Evolutionary conservation across 2,329 filamentous ascomycete genomes (phyloP), one percentile per base, ranked within the genome.

Genomic region (Calonectria multiphialidica): DNA sequence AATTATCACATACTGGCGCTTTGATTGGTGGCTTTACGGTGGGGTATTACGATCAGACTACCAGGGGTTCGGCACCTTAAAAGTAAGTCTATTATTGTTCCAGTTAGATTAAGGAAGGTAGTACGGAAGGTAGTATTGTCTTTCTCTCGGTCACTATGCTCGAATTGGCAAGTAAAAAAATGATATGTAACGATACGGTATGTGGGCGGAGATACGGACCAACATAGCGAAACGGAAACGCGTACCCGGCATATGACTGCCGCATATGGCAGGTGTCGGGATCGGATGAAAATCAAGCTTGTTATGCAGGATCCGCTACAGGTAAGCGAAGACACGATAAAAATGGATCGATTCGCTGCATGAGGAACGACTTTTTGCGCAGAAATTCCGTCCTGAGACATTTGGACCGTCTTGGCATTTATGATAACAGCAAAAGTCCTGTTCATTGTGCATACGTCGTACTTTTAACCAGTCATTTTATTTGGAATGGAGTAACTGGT

Each of bases 1-100:
- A 8, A 8, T 5, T 8, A 30, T 30, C 5, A 30, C 28, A 30
- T 30, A 8, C 8, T 30, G 28, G 28, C 90, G 44, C 92, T 37
- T 8, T 33, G 25, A 59, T 40, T 59, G 53, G 53, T 59, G 53
- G 53, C 5, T 40, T 25, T 40, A 25, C 35, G 18, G 53, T 35
- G 53, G 53, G 33, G n/a, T n/a, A 37, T 16, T 44, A 10, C 44
- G n/a, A 23, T 47, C 10, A n/a, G 44, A n/a, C 13, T 23, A 12
- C 44, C 44, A 30, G n/a, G n/a, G 13, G 23, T 13, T 40, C 37
- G 23, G n/a, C 35, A 23, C 33, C 53, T 37, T 59, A 40, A 57
- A 57, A 59, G 53, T 28, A 57, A 57, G 53, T 37, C 33, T 40
- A 59, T 40, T 40, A 45, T 44, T 30, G 10, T 16, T 25, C 40